Evolutionary conservation across 164 flowering plant genomes (phyloP).

Genomic region (Paratinospora sagittata): DNA sequence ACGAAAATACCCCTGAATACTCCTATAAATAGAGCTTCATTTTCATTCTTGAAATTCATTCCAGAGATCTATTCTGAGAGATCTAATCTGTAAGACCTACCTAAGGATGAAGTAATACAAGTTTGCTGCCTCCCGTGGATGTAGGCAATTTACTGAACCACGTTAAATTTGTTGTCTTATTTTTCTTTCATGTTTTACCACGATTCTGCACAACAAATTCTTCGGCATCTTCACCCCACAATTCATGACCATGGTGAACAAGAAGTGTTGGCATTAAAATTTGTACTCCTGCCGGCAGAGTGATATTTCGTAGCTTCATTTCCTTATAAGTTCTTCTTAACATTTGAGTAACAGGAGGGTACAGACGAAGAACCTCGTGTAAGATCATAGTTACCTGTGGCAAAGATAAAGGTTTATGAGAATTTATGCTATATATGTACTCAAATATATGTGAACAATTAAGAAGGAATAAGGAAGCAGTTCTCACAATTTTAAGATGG

Average conservation of each 20-base stretch:
- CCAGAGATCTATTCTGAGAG: no score
- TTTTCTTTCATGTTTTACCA: no score
- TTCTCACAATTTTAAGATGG: conserved; percentile 19
- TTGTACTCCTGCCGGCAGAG: conserved; percentile 12
- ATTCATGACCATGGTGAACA: conserved; percentile 9
- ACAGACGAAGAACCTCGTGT: conserved; percentile 15
- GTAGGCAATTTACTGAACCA: no score
- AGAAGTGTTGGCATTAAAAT: conserved; percentile 4
- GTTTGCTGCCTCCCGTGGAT: no score
- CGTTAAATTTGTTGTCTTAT: no score
- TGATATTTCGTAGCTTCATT: conserved; percentile 8
- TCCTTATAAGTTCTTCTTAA: conserved; percentile 5
- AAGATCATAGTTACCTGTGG: conserved; percentile 11
- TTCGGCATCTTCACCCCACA: conserved; percentile 17
- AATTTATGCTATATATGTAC: neutral
- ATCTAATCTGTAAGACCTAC: no score
- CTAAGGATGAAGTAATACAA: no score
- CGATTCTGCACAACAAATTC: no score
- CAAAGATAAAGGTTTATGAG: neutral
- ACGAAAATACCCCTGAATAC: no score
- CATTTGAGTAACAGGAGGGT: neutral
- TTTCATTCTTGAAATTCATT: no score
- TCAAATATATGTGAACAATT: neutral
- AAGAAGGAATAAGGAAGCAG: neutral
- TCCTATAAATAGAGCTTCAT: no score